These are phyloP conservation scores for Zizania palustris DNA, from an alignment of 202 grass and related monocot genomes.

Conservation along the genomic window DNA sequence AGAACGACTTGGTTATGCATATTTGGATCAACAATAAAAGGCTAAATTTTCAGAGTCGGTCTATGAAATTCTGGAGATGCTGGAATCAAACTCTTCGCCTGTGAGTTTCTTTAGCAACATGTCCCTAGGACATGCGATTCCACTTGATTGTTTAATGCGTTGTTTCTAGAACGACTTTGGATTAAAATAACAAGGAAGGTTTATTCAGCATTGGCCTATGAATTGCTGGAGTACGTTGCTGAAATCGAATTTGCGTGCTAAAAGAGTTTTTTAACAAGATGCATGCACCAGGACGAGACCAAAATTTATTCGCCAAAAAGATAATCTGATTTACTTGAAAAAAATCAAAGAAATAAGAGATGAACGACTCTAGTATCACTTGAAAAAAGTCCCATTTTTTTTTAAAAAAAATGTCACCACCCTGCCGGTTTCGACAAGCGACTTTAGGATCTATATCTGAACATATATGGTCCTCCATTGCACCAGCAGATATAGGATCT, in stretches of 20 bases:
- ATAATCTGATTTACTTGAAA: no score
- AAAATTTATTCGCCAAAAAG: background rate
- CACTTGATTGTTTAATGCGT: no score
- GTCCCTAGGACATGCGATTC: no score
- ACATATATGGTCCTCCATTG: constrained; percentile 91
- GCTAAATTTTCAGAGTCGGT: background rate
- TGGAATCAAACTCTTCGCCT: background rate
- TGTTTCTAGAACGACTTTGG: no score
- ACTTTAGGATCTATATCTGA: constrained; percentile 95
- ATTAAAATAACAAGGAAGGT: no score
- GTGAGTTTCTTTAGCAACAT: background rate
- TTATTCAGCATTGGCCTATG: no score
- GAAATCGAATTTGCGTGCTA: no score
- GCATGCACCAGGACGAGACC: background rate
- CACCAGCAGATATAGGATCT: constrained; percentile 94
- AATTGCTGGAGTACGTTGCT: no score
- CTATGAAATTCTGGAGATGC: background rate
- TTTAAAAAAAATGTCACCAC: constrained; percentile 30
- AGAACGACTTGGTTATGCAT: background rate
- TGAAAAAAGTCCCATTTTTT: background rate
- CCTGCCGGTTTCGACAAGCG: constrained; percentile 99
- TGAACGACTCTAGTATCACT: background rate
- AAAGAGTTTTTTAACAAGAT: background rate
- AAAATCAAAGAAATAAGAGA: no score
- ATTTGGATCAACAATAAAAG: background rate